Evolutionary conservation across 495 filamentous ascomycete genomes (phyloP).

Genomic region (Rhizodiscina lignyota): DNA sequence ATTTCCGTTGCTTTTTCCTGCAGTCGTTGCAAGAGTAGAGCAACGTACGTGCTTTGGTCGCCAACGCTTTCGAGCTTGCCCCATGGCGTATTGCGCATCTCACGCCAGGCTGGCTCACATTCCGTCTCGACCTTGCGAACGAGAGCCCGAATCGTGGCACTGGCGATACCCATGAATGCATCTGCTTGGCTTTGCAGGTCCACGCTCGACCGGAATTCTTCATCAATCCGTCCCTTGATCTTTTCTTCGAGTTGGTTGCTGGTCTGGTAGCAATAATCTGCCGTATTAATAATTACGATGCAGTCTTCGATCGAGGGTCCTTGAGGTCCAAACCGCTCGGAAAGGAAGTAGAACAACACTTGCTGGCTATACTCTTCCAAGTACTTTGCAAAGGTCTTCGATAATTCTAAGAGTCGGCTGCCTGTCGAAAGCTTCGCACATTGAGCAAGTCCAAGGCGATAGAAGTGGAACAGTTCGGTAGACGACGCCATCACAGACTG

Average conservation of each 20-base stretch:
- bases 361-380: constrained; percentile 92
- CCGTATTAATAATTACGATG: constrained; percentile 81
- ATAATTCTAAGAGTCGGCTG: constrained; percentile 67
- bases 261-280: constrained; percentile 92
- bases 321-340: constrained; percentile 26
- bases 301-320: constrained; percentile 57
- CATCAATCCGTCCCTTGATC: constrained; percentile 77
- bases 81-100: constrained; percentile 98
- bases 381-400: constrained; percentile 77
- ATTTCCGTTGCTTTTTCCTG: constrained; percentile 57
- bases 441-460: constrained; percentile 76
- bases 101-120: constrained; percentile 77
- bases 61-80: constrained; percentile 84
- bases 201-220: constrained; percentile 52
- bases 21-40: constrained; percentile 55
- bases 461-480: constrained; percentile 93
- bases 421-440: constrained; percentile 93
- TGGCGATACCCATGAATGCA: constrained; percentile 88
- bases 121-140: constrained; percentile 69
- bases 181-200: constrained; percentile 88
- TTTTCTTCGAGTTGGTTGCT: constrained; percentile 86
- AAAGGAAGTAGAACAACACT: constrained; percentile 69
- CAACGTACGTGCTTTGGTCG: constrained; percentile 86
- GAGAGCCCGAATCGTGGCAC: constrained; percentile 66
- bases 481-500: constrained; percentile 86